phyloP scores from a whole-genome alignment of 2,329 filamentous ascomycete genomes.

The Pyricularia grisea region DNA sequence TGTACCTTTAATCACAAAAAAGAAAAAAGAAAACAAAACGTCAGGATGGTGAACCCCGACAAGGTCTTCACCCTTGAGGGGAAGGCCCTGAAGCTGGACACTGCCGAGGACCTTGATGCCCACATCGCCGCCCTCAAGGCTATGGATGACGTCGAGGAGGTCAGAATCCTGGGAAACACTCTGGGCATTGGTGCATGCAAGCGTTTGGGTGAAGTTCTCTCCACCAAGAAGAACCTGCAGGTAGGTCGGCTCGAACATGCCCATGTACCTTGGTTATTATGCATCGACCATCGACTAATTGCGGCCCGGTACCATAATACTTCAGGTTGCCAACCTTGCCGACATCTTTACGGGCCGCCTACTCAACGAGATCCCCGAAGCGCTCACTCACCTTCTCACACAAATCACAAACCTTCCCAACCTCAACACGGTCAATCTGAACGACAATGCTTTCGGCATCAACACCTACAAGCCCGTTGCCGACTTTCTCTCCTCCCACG shows the following conservation, averaged over 20 bases:
- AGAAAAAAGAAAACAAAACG: not conserved
- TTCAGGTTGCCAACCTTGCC: slow-evolving; percentile 75
- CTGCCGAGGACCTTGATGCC: slow-evolving; percentile 73
- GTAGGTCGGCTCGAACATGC: slow-evolving; percentile 30
- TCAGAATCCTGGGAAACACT: slow-evolving; percentile 84
- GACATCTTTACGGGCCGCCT: slow-evolving; percentile 97
- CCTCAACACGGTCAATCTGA: slow-evolving; percentile 86
- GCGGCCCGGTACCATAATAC: not conserved
- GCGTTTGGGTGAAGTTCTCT: slow-evolving; percentile 72
- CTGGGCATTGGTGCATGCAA: slow-evolving; percentile 83
- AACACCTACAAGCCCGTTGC: slow-evolving; percentile 91
- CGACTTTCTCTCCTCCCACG: slow-evolving; percentile 80
- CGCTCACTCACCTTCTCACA: slow-evolving; percentile 75
- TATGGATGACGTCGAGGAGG: slow-evolving; percentile 70
- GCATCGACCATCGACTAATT: not conserved
- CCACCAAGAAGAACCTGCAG: slow-evolving; percentile 74
- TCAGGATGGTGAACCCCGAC: slow-evolving; percentile 1
- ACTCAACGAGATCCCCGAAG: slow-evolving; percentile 85
- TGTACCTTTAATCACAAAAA: not conserved
- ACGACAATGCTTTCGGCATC: slow-evolving; percentile 95
- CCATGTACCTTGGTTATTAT: slow-evolving; percentile 6
- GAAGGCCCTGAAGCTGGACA: slow-evolving; percentile 86
- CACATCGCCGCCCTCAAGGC: slow-evolving; percentile 69
- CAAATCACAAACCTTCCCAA: slow-evolving; percentile 78
- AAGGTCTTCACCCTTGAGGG: slow-evolving; percentile 86